A percentile compares a stretch with the other conserved stretches of the same genome.
phyloP scores from a whole-genome alignment of 768 basidiomycete species.

The Trametes maxima region DNA sequence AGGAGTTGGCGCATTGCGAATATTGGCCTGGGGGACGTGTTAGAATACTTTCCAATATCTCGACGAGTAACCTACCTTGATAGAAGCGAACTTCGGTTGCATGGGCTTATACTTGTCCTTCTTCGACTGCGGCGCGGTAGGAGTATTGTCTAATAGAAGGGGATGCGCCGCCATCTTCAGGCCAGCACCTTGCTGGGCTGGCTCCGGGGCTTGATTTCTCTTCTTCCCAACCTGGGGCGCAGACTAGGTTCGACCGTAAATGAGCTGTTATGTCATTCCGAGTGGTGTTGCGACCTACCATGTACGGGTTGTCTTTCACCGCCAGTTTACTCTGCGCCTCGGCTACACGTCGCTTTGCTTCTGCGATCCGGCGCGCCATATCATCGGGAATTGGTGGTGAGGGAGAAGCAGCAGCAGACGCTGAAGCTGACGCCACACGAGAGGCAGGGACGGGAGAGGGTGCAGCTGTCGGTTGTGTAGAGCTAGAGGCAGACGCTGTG shows the following conservation, averaged over 20 bases:
- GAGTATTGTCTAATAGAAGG: conserved; percentile 70
- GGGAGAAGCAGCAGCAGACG: conserved; percentile 38
- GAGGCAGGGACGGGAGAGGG: conserved; percentile 32
- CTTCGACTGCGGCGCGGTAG: conserved; percentile 65
- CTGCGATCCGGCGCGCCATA: conserved; percentile 71
- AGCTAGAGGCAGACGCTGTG: conserved; percentile 24
- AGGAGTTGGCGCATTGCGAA: conserved; percentile 71
- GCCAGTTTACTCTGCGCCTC: conserved; percentile 79
- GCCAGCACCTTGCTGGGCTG: conserved; percentile 77
- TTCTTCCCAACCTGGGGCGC: conserved; percentile 55
- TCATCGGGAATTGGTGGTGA: conserved; percentile 57
- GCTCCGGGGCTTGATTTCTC: conserved; percentile 57
- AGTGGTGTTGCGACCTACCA: conserved; percentile 48
- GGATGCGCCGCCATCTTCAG: conserved; percentile 93
- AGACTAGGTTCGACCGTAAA: conserved; percentile 40
- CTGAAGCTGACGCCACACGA: conserved; percentile 30
- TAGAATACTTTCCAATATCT: background rate
- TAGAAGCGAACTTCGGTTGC: conserved; percentile 98
- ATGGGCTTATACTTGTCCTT: conserved; percentile 97
- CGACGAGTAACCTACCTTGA: conserved; percentile 57
- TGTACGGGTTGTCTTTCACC: conserved; percentile 84
- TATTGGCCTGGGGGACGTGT: conserved; percentile 59
- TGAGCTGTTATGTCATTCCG: background rate
- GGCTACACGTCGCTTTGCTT: conserved; percentile 83
- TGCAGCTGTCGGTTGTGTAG: conserved; percentile 27